Evolutionary conservation across 2,329 filamentous ascomycete species (phyloP), one percentile per base, ranked within the genome.

Genomic region (Spiromastix sp.): DNA sequence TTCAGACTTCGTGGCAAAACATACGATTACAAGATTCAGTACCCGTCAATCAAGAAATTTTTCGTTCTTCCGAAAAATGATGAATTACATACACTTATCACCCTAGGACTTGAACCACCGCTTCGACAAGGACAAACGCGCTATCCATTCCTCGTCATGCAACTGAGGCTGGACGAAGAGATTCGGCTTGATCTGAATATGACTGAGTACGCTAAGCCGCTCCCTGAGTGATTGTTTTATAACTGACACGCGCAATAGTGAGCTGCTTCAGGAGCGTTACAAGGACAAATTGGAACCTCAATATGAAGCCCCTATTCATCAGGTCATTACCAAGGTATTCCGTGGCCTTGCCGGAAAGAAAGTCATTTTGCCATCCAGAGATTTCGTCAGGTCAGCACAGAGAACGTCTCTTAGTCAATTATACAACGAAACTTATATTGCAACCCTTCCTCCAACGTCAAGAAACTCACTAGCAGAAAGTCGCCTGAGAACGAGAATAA

Each of bases 11-110:
- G 91, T 46, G 91, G 91, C 53, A 98, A 98, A 67, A 98, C 91
- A 16, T 98, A 98, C 69, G 93, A 98, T 67, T 98, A 98, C 77
- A 98, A 98, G 74, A 96, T 98, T 47, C 86, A 95, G 59, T 98
- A 95, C 63, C 85, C 95, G 39, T 78, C 81, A 32, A 86, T 96
- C 65, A 98, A 98, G 71, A 96, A 96, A 60, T 96, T 96, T 58
- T 95, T 98, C 79, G 75, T 96, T 19, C 77, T 98, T 4, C 91
- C 91, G 31, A 98, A 98, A 66, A 91, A 91, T n/a, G 91, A 98
- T 58, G 91, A 98, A 48, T 77, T 91, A 49, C 91, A 98, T 57
- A 87, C 83, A 47, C 81, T 98, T 67, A 85, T 98, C 46, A 89
- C 85, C 44, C 81, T 98, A 46, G 91, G 93, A 36, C 71, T 98